Evolutionary conservation across 352 stramenopile species (phyloP).

Genomic region (Phytophthora capsici): DNA sequence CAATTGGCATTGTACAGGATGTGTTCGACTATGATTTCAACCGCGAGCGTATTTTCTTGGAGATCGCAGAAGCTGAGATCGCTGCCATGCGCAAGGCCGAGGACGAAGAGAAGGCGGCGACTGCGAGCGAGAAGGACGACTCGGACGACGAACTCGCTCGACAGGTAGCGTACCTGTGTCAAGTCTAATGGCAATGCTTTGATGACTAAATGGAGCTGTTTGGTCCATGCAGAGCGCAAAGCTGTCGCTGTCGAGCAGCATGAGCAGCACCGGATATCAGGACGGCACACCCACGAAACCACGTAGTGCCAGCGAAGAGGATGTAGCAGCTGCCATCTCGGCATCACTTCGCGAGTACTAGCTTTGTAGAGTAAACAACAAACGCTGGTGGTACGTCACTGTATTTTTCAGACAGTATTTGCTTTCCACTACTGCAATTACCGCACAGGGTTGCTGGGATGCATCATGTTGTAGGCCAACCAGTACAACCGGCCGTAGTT

Average conservation of each 20-base stretch:
- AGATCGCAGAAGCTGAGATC: constrained; percentile 70
- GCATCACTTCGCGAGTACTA: constrained; percentile 74
- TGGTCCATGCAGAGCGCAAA: constrained; percentile 33
- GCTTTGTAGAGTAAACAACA: constrained; percentile 4
- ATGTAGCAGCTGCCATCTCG: constrained; percentile 69
- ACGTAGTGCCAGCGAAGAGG: constrained; percentile 58
- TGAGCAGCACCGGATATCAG: constrained; percentile 26
- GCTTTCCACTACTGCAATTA: constrained; percentile 18
- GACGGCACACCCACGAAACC: constrained; percentile 33
- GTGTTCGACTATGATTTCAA: constrained; percentile 83
- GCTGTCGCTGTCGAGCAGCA: constrained; percentile 51
- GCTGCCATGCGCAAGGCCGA: constrained; percentile 52
- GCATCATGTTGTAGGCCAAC: constrained; percentile 77
- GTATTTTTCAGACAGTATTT: constrained; percentile 4
- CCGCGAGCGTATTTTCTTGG: constrained; percentile 68
- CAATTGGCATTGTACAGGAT: constrained; percentile 35
- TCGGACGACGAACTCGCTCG: constrained; percentile 51
- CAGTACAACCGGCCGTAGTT: constrained; percentile 88
- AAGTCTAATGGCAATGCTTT: neutral
- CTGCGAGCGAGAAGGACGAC: constrained; percentile 33
- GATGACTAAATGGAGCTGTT: neutral
- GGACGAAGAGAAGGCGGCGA: constrained; percentile 26
- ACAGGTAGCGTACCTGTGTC: constrained; percentile 33
- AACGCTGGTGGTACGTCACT: constrained; percentile 11
- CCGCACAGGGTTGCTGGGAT: constrained; percentile 59